Evolutionary conservation across 495 filamentous ascomycete genomes (phyloP).

Genomic region (Amphirosellinia nigrospora): DNA sequence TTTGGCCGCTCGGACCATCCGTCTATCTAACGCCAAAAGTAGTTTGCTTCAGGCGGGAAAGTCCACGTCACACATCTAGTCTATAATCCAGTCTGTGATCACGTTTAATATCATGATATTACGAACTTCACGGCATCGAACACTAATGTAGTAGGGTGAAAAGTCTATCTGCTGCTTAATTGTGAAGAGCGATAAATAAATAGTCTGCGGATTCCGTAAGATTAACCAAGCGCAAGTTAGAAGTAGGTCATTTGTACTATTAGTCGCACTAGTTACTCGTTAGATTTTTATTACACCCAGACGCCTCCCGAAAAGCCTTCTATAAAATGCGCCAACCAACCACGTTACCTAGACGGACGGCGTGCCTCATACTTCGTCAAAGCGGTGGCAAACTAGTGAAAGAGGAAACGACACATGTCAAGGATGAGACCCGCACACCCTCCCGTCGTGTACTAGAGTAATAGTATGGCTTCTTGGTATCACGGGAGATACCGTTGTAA

Average conservation of each 20-base stretch:
- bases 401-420: not conserved
- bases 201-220: not conserved
- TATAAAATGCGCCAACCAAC: not conserved
- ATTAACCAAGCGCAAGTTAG: not conserved
- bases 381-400: not conserved
- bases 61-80: not conserved
- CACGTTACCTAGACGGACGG: not conserved
- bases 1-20: not conserved
- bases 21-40: not conserved
- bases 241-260: not conserved
- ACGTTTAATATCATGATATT: not conserved
- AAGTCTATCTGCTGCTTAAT: not conserved
- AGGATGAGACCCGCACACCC: not conserved
- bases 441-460: not conserved
- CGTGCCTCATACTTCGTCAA: not conserved
- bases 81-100: constrained; percentile 1
- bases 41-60: not conserved
- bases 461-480: not conserved
- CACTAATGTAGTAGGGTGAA: not conserved
- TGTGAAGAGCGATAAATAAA: not conserved
- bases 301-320: not conserved
- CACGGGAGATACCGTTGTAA: constrained; percentile 30
- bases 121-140: not conserved
- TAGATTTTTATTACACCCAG: not conserved
- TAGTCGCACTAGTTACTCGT: not conserved